phyloP scores from a whole-genome alignment of 139 green algal genomes.

The Chlamydomonas schloesseri region DNA sequence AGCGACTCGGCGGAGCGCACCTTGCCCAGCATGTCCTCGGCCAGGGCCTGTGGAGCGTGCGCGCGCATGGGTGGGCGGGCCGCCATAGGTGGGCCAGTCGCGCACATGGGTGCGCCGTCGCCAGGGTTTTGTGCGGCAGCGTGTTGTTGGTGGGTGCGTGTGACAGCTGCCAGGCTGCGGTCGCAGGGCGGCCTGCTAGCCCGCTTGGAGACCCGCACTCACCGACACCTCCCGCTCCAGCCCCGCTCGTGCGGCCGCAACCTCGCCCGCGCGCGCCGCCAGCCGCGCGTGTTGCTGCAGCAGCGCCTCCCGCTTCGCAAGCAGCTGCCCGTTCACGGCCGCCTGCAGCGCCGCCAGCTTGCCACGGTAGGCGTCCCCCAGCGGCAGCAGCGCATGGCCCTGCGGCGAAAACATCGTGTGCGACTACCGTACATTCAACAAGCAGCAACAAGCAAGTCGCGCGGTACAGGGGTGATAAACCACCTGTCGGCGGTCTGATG shows the following conservation, averaged over 20 bases:
- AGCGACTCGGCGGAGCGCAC: slow-evolving; percentile 29
- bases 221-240: slow-evolving; percentile 40
- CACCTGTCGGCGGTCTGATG: no score
- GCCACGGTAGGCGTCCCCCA: slow-evolving; percentile 37
- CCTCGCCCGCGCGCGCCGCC: slow-evolving; percentile 21
- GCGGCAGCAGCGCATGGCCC: slow-evolving; percentile 17
- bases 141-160: not conserved
- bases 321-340: slow-evolving; percentile 21
- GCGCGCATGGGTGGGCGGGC: not conserved
- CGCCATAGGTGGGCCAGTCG: no score
- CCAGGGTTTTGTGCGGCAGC: no score
- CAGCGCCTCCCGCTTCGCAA: slow-evolving; percentile 27
- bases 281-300: slow-evolving; percentile 38
- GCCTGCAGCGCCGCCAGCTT: slow-evolving; percentile 36
- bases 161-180: no score
- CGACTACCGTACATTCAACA: no score
- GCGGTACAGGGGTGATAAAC: no score
- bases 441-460: no score
- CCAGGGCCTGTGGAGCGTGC: not conserved
- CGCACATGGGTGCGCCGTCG: no score
- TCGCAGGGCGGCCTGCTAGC: no score
- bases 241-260: slow-evolving; percentile 15
- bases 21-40: slow-evolving; percentile 14
- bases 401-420: not conserved
- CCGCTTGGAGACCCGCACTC: no score